Evolutionary conservation across 1,284 basidiomycete species (phyloP), one percentile per base, ranked within the genome.

Genomic region (Cystobasidium sp.): DNA sequence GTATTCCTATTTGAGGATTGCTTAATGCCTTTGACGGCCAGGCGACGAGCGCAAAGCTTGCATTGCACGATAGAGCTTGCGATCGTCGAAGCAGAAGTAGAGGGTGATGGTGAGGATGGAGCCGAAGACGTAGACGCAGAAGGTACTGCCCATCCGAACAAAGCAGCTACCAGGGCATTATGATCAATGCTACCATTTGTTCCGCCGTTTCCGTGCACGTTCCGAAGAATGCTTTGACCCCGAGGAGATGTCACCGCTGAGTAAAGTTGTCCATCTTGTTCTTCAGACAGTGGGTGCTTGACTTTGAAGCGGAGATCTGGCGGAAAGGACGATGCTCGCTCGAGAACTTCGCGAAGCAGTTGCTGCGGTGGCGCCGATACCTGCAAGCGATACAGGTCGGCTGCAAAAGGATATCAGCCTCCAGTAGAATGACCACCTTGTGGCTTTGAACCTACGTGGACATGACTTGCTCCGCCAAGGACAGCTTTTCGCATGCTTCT

Each of bases 381-480:
- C 12, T 31, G 63, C 43, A 73, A 39, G n/a, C 63, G 49, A 51
- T 73, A 73, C 14, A 73, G 53, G 39, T 31, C 43, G 20, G 16
- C 70, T 73, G 63, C 49, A n/a, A 9, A 22, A 31, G 3, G 9
- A 68, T n/a, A 55, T 72, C 9, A 43, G 37, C 58, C n/a, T 52
- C 7, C 20, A 52, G 6, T 16, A 31, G 16, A 10, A 31, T 46
- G 12, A 4, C n/a, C 2, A 53, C 22, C 8, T 1, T 51, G 24
- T 41, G 12, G 9, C 16, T 10, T 46, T 37, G 37, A 31, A 12
- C 62, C 22, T 58, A 73, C 70, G 16, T 24, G 70, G 63, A 51
- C 70, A 73, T n/a, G 22, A 7, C 44, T 41, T 43, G n/a, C 22
- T 51, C n/a, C 70, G 49, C 70, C 70, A 73, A 2, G 70, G 70